Percentiles rank a stretch among this genome's conserved stretches.
Evolutionary conservation across 23 red algal species (phyloP).

Genomic region (Gracilariopsis chorda): DNA sequence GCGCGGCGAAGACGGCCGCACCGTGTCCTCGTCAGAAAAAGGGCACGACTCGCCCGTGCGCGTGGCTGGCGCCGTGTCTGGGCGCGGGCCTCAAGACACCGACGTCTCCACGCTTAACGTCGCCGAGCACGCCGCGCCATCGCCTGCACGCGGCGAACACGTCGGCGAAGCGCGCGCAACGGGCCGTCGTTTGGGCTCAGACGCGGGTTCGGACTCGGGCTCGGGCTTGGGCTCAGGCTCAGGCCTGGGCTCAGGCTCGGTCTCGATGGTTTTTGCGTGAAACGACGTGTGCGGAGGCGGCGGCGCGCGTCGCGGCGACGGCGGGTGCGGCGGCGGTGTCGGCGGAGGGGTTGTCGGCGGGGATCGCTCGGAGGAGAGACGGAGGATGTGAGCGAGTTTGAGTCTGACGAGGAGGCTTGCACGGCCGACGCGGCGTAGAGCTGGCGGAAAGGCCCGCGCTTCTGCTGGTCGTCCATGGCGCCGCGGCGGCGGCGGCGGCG

Average conservation of each 20-base stretch:
- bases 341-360: neutral
- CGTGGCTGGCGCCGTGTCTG: neutral
- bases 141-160: too few species aligned
- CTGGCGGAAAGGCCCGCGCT: conserved; percentile 30
- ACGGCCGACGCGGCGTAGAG: neutral
- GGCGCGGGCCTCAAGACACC: neutral
- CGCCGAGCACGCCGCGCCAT: neutral
- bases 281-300: conserved; percentile 24
- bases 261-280: conserved; percentile 42
- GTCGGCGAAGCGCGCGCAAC: too few species aligned
- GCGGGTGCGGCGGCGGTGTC: neutral
- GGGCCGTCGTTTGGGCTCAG: too few species aligned
- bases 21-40: conserved; percentile 18
- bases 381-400: conserved; percentile 1
- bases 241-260: too few species aligned
- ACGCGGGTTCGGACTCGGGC: too few species aligned
- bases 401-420: neutral
- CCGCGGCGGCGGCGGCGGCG: too few species aligned
- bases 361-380: too few species aligned
- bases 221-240: conserved; percentile 30
- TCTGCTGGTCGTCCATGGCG: conserved; percentile 48
- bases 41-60: neutral
- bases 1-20: conserved; percentile 38
- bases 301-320: neutral
- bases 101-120: neutral